phyloP scores from a whole-genome alignment of 139 green algal genomes.

The Desmodesmus armatus region DNA sequence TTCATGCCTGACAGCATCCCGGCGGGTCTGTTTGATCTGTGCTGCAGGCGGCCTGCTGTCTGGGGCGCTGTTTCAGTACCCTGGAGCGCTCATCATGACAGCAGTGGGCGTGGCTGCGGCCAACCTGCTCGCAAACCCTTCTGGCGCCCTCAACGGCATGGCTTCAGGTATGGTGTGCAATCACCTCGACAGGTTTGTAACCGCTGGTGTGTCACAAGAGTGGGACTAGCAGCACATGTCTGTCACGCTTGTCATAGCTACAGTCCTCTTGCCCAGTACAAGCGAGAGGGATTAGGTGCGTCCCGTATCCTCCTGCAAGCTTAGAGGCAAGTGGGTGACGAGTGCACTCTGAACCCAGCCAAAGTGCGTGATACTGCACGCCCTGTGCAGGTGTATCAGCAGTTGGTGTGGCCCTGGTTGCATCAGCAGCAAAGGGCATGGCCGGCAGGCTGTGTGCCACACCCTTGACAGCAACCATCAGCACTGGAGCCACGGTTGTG shows the following conservation, averaged over 20 bases:
- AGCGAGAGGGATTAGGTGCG: too few relatives aligned
- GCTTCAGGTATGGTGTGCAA: conserved; percentile 62
- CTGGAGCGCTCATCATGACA: conserved; percentile 86
- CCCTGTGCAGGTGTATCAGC: conserved; percentile 75
- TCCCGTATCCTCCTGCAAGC: too few relatives aligned
- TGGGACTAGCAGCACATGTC: too few relatives aligned
- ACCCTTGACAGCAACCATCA: conserved; percentile 52
- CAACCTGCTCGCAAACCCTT: conserved; percentile 60
- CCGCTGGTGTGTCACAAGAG: too few relatives aligned
- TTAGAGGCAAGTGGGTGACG: too few relatives aligned
- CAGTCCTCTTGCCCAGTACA: too few relatives aligned
- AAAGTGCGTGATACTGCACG: too few relatives aligned
- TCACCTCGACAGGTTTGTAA: too few relatives aligned
- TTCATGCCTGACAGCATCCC: too few relatives aligned
- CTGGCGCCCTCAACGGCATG: conserved; percentile 65
- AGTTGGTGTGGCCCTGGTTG: conserved; percentile 88
- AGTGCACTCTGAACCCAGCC: too few relatives aligned
- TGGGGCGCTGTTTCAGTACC: conserved; percentile 92
- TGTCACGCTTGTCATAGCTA: too few relatives aligned
- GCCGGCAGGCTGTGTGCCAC: conserved; percentile 73
- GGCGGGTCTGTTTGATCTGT: too few relatives aligned
- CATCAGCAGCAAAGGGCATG: conserved; percentile 79
- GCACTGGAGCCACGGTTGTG: conserved; percentile 63
- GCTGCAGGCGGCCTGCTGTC: conserved; percentile 73
- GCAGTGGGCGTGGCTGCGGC: conserved; percentile 78